phyloP scores from a whole-genome alignment of 1,139 yeast species.

The Yamadazyma membranifaciens region DNA sequence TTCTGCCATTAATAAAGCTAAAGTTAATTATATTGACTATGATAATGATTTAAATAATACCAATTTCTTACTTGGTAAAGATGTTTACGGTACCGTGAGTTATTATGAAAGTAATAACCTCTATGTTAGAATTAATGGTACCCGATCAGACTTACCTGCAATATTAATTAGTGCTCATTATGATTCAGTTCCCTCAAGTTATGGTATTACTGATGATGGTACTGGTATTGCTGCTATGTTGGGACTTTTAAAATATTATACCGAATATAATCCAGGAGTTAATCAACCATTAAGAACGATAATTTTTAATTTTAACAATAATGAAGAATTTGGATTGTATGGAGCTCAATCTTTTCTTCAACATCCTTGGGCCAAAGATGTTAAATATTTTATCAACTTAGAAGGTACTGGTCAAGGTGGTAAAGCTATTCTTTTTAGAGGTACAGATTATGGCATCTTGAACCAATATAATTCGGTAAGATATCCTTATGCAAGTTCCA shows the following conservation, averaged over 20 bases:
- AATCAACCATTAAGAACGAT: slow-evolving; percentile 68
- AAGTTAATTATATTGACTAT: slow-evolving; percentile 38
- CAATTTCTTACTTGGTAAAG: slow-evolving; percentile 41
- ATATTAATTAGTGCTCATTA: slow-evolving; percentile 80
- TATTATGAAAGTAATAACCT: slow-evolving; percentile 82
- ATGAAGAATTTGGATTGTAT: slow-evolving; percentile 85
- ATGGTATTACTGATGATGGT: slow-evolving; percentile 92
- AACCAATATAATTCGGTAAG: slow-evolving; percentile 46
- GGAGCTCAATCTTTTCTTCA: slow-evolving; percentile 77
- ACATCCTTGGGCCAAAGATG: slow-evolving; percentile 71
- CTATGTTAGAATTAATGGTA: slow-evolving; percentile 69
- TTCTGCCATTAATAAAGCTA: slow-evolving; percentile 23
- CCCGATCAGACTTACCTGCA: slow-evolving; percentile 56
- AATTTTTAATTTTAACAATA: slow-evolving; percentile 81
- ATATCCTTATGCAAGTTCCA: slow-evolving; percentile 75
- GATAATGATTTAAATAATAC: slow-evolving; percentile 50
- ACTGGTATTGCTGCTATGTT: slow-evolving; percentile 85
- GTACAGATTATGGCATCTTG: slow-evolving; percentile 72
- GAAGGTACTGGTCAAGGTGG: slow-evolving; percentile 99
- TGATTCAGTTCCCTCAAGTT: slow-evolving; percentile 86
- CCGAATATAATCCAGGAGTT: slow-evolving; percentile 18
- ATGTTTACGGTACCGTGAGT: slow-evolving; percentile 36
- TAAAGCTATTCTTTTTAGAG: slow-evolving; percentile 76
- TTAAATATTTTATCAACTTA: slow-evolving; percentile 70
- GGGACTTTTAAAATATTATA: slow-evolving; percentile 59